Evolutionary conservation across 2,329 filamentous ascomycete genomes (phyloP).

Genomic region (Penicillium crustosum): DNA sequence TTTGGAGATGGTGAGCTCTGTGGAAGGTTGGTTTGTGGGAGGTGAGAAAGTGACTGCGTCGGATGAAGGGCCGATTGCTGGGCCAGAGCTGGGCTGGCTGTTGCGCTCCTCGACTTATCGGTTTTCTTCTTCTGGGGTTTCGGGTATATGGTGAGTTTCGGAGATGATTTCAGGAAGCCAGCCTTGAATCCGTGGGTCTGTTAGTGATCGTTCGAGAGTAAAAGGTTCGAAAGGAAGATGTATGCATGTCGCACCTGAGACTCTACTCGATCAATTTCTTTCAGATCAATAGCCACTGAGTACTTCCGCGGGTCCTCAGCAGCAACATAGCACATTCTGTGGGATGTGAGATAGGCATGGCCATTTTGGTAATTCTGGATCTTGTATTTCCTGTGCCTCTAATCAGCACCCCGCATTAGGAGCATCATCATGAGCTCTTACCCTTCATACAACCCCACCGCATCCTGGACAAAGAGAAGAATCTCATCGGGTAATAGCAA

Average conservation of each 20-base stretch:
- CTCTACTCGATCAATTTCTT: conserved; percentile 86
- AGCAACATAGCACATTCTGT: conserved; percentile 93
- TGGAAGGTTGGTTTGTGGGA: conserved; percentile 33
- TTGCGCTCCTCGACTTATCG: conserved; percentile 53
- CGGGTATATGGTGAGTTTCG: conserved; percentile 86
- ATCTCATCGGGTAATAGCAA: conserved; percentile 91
- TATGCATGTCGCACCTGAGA: conserved; percentile 64
- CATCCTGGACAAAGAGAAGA: conserved; percentile 94
- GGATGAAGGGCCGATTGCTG: conserved; percentile 36
- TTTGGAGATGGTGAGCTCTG: conserved; percentile 37
- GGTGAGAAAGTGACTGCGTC: conserved; percentile 32
- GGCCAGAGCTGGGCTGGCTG: conserved; percentile 35
- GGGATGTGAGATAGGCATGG: conserved; percentile 93
- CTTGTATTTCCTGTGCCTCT: conserved; percentile 75
- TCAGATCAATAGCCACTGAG: conserved; percentile 82
- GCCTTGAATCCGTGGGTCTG: conserved; percentile 52
- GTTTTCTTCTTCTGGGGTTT: conserved; percentile 71
- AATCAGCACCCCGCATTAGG: conserved; percentile 18
- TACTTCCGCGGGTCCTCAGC: conserved; percentile 79
- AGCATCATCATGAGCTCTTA: conserved; percentile 48
- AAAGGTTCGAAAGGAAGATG: conserved; percentile 13
- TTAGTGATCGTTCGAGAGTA: background rate
- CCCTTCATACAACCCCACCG: conserved; percentile 97
- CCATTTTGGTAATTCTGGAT: conserved; percentile 92
- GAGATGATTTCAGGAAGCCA: conserved; percentile 89